Conservation (phyloP, 1,284 basidiomycete genomes). For the Ceratobasidium theobromae region DNA sequence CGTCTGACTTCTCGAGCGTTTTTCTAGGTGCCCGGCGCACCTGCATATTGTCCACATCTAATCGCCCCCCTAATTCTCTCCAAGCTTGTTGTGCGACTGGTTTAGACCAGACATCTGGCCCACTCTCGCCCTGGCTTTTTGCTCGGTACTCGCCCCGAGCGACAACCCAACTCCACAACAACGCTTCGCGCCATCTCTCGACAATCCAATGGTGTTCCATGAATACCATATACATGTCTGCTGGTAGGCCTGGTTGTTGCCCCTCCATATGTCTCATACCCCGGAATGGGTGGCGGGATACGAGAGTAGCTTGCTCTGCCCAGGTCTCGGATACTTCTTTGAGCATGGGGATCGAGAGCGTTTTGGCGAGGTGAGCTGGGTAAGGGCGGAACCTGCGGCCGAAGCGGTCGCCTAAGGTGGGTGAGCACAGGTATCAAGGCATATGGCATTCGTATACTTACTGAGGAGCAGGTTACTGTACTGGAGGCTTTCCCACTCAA, state of each 20-base stretch:
- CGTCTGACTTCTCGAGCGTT: slow-evolving; percentile 2
- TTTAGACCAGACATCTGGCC: background rate
- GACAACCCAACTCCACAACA: slow-evolving; percentile 25
- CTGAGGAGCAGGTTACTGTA: slow-evolving; percentile 35
- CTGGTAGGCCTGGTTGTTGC: background rate
- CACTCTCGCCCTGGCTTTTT: background rate
- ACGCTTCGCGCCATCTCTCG: slow-evolving; percentile 31
- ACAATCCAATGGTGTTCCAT: slow-evolving; percentile 29
- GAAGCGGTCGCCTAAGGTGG: slow-evolving; percentile 33
- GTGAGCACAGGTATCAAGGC: background rate
- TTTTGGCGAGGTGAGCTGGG: slow-evolving; percentile 33
- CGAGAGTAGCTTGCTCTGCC: slow-evolving; percentile 6
- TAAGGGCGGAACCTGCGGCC: slow-evolving; percentile 34
- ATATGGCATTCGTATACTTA: background rate
- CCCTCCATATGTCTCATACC: background rate
- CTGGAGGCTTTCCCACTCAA: slow-evolving; percentile 35
- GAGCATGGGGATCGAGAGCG: slow-evolving; percentile 31
- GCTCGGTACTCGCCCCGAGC: background rate
- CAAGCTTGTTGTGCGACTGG: background rate
- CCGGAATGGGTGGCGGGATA: slow-evolving; percentile 23
- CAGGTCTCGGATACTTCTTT: slow-evolving; percentile 32
- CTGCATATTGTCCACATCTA: background rate
- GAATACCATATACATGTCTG: slow-evolving; percentile 21
- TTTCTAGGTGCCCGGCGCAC: background rate
- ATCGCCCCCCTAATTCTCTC: background rate